Evolutionary conservation across 768 basidiomycete genomes (phyloP), one percentile per base, ranked within the genome.

Genomic region (Termitomyces eurrhizus): DNA sequence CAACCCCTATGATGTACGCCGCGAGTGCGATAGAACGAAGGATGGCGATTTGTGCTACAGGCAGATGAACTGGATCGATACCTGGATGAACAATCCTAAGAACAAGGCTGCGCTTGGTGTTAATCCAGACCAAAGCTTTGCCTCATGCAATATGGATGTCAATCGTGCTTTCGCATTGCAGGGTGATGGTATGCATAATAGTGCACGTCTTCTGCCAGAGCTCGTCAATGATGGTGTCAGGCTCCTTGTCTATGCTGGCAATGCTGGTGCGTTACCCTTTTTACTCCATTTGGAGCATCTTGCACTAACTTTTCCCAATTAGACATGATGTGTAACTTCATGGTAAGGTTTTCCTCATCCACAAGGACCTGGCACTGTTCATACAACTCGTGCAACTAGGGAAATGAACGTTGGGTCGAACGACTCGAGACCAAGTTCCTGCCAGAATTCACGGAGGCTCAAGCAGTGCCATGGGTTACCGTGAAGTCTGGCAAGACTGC

Each of bases 251-350:
- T 98, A 97, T 68, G 93, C 95, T 61, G 95, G 91, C 21, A 88
- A 90, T 64, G 90, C 91, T 67, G 78, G 89, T 88, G 65, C 62
- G 84, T 78, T 21, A 6, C 39, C 33, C 37, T 7, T 29, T 12
- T 37, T 51, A 37, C 24, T 44, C 12, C 1, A 11, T 11, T 33
- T 8, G 8, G 24, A 46, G 42, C 11, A 0, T 29, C 3, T 21
- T 5, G 39, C 46, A 24, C n/a, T 46, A 18, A 42, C 11, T 26
- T 59, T 12, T 13, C n/a, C 41, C 36, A 1, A 55, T 21, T 52
- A 81, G 93, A 95, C 72, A 84, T 87, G 79, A 89, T 92, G 89
- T 95, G 93, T 79, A 94, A 95, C 74, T 90, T 81, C 67, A 82
- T 91, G 32, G 89, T 84, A 64, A 62, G 82, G 69, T 18, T 16